These are phyloP conservation scores for Clavispora vitiphila DNA, from an alignment of 805 yeast genomes.

Conservation along the genomic window DNA sequence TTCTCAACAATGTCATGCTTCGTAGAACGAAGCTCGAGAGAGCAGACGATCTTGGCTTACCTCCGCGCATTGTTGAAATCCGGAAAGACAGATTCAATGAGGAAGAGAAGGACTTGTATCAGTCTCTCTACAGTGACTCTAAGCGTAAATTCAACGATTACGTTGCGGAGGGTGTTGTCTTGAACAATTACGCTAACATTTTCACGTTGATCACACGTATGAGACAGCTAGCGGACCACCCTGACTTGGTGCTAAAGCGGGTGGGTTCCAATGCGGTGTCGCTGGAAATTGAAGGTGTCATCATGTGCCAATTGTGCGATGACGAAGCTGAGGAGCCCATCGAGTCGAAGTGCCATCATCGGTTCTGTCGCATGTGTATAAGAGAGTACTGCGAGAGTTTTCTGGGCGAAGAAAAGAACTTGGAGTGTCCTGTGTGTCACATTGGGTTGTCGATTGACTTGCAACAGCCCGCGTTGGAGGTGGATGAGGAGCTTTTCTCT, in stretches of 20 bases:
- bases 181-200: slow-evolving; percentile 95
- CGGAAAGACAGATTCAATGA: slow-evolving; percentile 85
- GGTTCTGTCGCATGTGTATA: slow-evolving; percentile 88
- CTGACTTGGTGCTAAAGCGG: slow-evolving; percentile 84
- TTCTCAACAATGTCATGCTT: slow-evolving; percentile 79
- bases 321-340: slow-evolving; percentile 99
- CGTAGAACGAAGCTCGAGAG: slow-evolving; percentile 93
- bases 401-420: slow-evolving; percentile 51
- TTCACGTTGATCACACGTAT: slow-evolving; percentile 93
- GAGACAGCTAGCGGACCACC: slow-evolving; percentile 98
- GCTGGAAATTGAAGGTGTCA: slow-evolving; percentile 47
- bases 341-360: slow-evolving; percentile 89
- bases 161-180: slow-evolving; percentile 93
- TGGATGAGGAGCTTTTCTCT: slow-evolving; percentile 54
- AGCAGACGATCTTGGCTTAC: slow-evolving; percentile 95
- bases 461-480: slow-evolving; percentile 78
- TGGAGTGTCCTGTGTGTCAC: slow-evolving; percentile 95
- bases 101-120: slow-evolving; percentile 90
- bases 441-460: slow-evolving; percentile 87
- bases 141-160: slow-evolving; percentile 84
- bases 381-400: slow-evolving; percentile 84
- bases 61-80: slow-evolving; percentile 91
- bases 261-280: slow-evolving; percentile 38
- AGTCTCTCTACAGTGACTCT: slow-evolving; percentile 80
- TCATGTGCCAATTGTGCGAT: slow-evolving; percentile 87